These are phyloP conservation scores for Ophiocordyceps australis DNA, from an alignment of 2,329 filamentous ascomycete species.

Conservation along the genomic window DNA sequence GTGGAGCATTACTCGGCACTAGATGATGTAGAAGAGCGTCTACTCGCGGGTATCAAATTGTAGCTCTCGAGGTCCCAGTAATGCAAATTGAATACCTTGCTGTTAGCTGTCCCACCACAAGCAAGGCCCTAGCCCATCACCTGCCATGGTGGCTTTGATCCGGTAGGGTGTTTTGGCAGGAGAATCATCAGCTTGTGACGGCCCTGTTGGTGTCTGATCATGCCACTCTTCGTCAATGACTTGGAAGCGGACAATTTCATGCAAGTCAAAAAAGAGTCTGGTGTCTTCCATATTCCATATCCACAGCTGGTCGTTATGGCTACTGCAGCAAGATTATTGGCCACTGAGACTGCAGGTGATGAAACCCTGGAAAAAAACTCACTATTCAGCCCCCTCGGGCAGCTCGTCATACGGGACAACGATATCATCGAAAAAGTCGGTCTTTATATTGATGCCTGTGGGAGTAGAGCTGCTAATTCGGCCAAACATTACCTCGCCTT, in stretches of 20 bases:
- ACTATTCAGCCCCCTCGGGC: conserved; percentile 63
- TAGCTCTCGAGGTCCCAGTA: no score
- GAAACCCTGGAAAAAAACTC: conserved; percentile 12
- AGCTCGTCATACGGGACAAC: conserved; percentile 59
- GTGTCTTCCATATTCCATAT: conserved; percentile 63
- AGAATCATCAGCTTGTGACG: conserved; percentile 40
- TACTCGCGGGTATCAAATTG: conserved; percentile 38
- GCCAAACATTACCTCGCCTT: conserved; percentile 77
- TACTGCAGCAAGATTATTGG: conserved; percentile 22
- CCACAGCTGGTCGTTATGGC: conserved; percentile 63
- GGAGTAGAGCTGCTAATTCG: conserved; percentile 60
- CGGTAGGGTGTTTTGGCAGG: conserved; percentile 52
- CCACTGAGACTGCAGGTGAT: neutral
- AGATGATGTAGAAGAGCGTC: conserved; percentile 70
- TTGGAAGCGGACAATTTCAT: conserved; percentile 74
- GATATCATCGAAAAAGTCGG: conserved; percentile 91
- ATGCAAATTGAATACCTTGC: conserved; percentile 7
- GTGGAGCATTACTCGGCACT: conserved; percentile 86
- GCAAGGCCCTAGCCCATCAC: conserved; percentile 41
- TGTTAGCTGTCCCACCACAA: conserved; percentile 39
- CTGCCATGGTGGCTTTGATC: conserved; percentile 47
- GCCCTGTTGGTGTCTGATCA: conserved; percentile 62
- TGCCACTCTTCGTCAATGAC: conserved; percentile 83
- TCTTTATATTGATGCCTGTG: conserved; percentile 58
- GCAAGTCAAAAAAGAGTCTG: conserved; percentile 71